These are phyloP conservation scores for Aspergillus pseudoglaucus DNA, from an alignment of 2,329 filamentous ascomycete species.

Conservation along the genomic window DNA sequence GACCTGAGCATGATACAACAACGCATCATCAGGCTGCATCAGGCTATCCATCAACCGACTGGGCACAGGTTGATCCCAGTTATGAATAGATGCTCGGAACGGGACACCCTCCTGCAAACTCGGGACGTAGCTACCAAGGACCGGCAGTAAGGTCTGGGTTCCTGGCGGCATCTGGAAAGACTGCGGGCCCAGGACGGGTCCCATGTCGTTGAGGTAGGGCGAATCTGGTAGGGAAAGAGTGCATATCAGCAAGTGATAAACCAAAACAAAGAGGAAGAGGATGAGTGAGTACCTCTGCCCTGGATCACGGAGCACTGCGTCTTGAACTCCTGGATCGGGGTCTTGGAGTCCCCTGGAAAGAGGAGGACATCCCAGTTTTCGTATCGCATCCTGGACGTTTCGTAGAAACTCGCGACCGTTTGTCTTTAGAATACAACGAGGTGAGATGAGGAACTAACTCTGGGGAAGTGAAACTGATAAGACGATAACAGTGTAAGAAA, in stretches of 20 bases:
- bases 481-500: constrained; percentile 15
- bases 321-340: constrained; percentile 76
- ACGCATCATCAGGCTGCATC: constrained; percentile 50
- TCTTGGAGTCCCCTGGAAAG: constrained; percentile 61
- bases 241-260: background rate
- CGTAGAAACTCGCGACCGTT: background rate
- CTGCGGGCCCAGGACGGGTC: constrained; percentile 25
- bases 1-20: constrained; percentile 60
- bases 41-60: constrained; percentile 53
- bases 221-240: constrained; percentile 35
- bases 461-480: constrained; percentile 5
- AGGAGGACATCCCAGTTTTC: constrained; percentile 80
- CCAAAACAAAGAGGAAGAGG: constrained; percentile 7
- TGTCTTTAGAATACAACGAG: constrained; percentile 21
- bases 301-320: constrained; percentile 65
- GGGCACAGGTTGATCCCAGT: constrained; percentile 58
- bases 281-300: constrained; percentile 40
- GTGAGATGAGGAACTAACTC: constrained; percentile 23
- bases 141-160: constrained; percentile 47
- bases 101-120: constrained; percentile 52
- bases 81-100: constrained; percentile 70
- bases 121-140: constrained; percentile 65
- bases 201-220: constrained; percentile 43
- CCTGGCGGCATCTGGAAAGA: constrained; percentile 19
- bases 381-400: constrained; percentile 61